These are phyloP conservation scores for Sporothrix pseudoabietina DNA, from an alignment of 2,329 filamentous ascomycete genomes.

Conservation along the genomic window DNA sequence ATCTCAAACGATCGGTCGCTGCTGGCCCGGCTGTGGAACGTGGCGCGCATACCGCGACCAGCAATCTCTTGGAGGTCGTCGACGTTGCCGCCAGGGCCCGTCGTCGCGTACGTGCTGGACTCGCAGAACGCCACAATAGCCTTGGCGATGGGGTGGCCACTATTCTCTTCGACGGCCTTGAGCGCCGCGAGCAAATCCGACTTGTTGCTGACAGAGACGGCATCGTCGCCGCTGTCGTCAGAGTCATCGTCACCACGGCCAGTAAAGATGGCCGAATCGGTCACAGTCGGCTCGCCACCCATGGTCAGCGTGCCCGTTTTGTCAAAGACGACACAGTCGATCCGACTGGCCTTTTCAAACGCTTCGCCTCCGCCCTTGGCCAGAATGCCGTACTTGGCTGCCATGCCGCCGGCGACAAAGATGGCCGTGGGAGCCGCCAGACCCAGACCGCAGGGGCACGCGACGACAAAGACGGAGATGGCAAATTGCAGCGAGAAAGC, in stretches of 20 bases:
- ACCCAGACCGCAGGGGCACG: constrained; percentile 81
- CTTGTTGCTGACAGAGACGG: background rate
- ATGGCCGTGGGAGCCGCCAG: constrained; percentile 85
- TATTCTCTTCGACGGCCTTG: constrained; percentile 67
- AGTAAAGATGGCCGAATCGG: constrained; percentile 52
- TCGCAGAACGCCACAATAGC: constrained; percentile 67
- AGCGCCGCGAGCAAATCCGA: constrained; percentile 54
- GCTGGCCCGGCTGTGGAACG: constrained; percentile 40
- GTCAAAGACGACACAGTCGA: constrained; percentile 82
- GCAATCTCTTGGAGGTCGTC: constrained; percentile 64
- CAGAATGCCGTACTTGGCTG: constrained; percentile 76
- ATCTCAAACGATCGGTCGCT: constrained; percentile 49
- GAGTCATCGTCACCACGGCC: constrained; percentile 32
- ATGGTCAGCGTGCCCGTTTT: constrained; percentile 84
- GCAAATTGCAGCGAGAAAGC: constrained; percentile 79
- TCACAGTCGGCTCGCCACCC: constrained; percentile 70
- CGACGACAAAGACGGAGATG: constrained; percentile 84
- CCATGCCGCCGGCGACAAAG: constrained; percentile 78
- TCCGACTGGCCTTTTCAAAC: constrained; percentile 78
- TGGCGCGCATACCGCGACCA: constrained; percentile 69
- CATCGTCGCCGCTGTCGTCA: background rate
- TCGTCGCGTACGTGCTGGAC: constrained; percentile 29
- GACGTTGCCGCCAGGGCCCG: constrained; percentile 39
- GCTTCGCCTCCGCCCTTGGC: constrained; percentile 84
- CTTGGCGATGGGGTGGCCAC: constrained; percentile 73